phyloP scores from a whole-genome alignment of 805 yeast species.

The Starmerella kuoi region DNA sequence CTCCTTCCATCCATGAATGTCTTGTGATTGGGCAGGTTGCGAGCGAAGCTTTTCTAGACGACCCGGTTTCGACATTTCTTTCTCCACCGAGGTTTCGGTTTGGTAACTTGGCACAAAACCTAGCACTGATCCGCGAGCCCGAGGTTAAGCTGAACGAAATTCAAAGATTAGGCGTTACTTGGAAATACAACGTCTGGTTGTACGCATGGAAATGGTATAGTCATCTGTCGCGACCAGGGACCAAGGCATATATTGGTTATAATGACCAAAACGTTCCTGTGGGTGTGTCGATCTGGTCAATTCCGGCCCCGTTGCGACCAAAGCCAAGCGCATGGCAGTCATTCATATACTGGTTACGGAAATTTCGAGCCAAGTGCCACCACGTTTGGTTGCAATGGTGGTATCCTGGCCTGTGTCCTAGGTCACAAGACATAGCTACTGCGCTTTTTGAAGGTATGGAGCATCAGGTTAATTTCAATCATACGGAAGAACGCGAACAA shows the following conservation, averaged over 20 bases:
- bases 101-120: neutral
- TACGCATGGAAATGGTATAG: slow-evolving; percentile 1
- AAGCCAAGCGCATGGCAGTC: neutral
- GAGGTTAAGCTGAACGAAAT: neutral
- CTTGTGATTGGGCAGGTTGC: neutral
- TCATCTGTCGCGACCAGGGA: neutral
- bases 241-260: neutral
- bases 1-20: neutral
- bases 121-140: neutral
- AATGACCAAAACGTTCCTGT: neutral
- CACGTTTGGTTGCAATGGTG: neutral
- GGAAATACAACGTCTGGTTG: neutral
- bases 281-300: neutral
- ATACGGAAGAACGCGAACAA: neutral
- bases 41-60: neutral
- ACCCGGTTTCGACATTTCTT: neutral
- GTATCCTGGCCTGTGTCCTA: neutral
- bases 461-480: neutral
- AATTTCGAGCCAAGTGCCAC: neutral
- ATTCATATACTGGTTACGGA: neutral
- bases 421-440: neutral
- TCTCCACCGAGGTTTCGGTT: neutral
- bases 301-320: neutral
- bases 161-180: neutral
- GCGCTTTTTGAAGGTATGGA: neutral